Conservation (phyloP, 140 eudicot genomes). For the Senecio squalidus region DNA sequence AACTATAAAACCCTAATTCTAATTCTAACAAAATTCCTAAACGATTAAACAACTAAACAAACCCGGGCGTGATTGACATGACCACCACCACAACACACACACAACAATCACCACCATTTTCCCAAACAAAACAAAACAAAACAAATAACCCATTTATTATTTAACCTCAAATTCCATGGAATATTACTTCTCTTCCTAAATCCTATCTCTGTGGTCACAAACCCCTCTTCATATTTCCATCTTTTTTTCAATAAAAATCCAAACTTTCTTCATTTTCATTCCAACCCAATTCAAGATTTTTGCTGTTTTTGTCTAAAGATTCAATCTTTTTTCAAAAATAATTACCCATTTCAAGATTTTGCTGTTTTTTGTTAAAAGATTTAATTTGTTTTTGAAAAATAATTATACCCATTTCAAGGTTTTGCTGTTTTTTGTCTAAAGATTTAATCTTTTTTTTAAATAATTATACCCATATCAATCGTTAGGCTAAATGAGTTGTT, state of each 20-base stretch:
- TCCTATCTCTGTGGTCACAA: conserved; percentile 40
- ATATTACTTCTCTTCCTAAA: conserved; percentile 29
- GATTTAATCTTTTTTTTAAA: too few relatives aligned
- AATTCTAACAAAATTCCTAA: conserved; percentile 6
- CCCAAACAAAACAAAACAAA: neutral
- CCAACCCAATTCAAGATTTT: conserved; percentile 14
- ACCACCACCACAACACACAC: conserved; percentile 21
- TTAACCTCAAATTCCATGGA: conserved; percentile 20
- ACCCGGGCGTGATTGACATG: conserved; percentile 28
- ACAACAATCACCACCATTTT: conserved; percentile 27
- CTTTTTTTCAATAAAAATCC: neutral
- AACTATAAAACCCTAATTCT: neutral
- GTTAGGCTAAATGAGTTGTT: too few relatives aligned
- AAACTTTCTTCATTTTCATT: conserved; percentile 23
- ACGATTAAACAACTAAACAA: conserved; percentile 22
- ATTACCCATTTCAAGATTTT: conserved; percentile 18
- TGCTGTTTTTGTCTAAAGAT: conserved; percentile 1
- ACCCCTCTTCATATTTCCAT: conserved; percentile 30
- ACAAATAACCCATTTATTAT: neutral
- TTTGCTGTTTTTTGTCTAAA: too few relatives aligned
- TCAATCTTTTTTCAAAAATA: conserved; percentile 1
- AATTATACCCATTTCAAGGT: neutral
- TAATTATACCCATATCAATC: too few relatives aligned
- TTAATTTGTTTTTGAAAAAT: neutral
- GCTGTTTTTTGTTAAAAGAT: conserved; percentile 14